Base-by-base conservation (phyloP, 805 yeast genomes). In the Spathaspora girioi region DNA sequence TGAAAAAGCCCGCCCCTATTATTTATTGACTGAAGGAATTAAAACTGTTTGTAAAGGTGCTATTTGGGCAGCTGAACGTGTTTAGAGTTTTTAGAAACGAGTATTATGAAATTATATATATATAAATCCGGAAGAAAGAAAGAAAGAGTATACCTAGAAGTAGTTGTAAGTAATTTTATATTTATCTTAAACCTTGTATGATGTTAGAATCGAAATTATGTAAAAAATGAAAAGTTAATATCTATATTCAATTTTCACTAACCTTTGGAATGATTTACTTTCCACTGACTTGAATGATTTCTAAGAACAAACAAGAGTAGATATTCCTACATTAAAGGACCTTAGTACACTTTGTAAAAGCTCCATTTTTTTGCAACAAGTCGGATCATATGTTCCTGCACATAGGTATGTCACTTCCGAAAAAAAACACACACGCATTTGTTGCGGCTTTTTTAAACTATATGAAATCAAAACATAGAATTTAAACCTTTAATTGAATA, bases 1-100 rank as follows among this genome's bases (percentile, higher is more conserved):
- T 0, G 89, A 91, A 57, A 82, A 84, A 59, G 99, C 99, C 2
- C 87, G 89, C 47, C 98, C 98, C 1, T 94, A 94, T 69, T 80
- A 87, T 78, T 66, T 93, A 32, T 75, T 94, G 46, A 93, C 97
- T 0, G 98, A 93, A 65, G 82, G 85, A 5, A 91, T 94, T 57
- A 93, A 92, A 66, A 64, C 77, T 47, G 83, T 92, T 1, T 92
- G 97, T 65, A 80, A 80, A 59, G 87, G 81, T n/a, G 97, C 99
- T 7, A 89, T 94, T 48, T 86, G 87, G 86, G 77, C 91, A 1
- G 97, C 97, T 12, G 97, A 93, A 67, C 77, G 96, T 58, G 69
- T 91, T 50, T 38, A 47, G 46, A 29, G 3, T 23, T 23, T 23
- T 23, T 23, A 23, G 6, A 23, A 4, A 23, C 26, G 26, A 23